Evolutionary conservation across 208 protist species (phyloP).

Genomic region (Leishmania lainsoni): DNA sequence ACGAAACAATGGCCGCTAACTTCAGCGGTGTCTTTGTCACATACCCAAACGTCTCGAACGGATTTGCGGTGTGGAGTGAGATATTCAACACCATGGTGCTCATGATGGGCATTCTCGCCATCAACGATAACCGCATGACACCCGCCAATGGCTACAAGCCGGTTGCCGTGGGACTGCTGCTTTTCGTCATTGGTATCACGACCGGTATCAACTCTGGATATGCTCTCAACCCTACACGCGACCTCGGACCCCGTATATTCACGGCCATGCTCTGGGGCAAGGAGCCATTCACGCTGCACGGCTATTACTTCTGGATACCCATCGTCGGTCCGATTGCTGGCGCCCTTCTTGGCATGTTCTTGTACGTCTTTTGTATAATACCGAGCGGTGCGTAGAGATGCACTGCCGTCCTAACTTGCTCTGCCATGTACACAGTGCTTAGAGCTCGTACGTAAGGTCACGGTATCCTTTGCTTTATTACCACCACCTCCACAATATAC

Average conservation of each 20-base stretch:
- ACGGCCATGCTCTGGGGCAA: slow-evolving; percentile 39
- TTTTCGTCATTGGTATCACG: slow-evolving; percentile 47
- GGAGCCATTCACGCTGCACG: slow-evolving; percentile 39
- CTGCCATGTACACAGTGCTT: background rate
- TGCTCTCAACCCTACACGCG: slow-evolving; percentile 56
- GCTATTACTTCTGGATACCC: slow-evolving; percentile 59
- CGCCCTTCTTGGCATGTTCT: slow-evolving; percentile 38
- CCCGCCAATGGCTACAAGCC: slow-evolving; percentile 47
- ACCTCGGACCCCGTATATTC: slow-evolving; percentile 47
- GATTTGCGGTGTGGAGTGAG: slow-evolving; percentile 40
- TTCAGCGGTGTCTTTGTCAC: slow-evolving; percentile 52
- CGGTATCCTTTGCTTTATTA: background rate
- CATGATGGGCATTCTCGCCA: slow-evolving; percentile 49
- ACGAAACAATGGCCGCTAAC: slow-evolving; percentile 31
- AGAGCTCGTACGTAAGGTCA: background rate
- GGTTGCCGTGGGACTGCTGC: slow-evolving; percentile 42
- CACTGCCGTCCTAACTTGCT: background rate
- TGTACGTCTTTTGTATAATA: slow-evolving; percentile 50
- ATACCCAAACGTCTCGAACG: slow-evolving; percentile 41
- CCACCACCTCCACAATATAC: background rate
- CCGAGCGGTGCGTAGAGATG: slow-evolving; percentile 1
- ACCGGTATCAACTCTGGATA: slow-evolving; percentile 46
- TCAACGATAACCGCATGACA: slow-evolving; percentile 45
- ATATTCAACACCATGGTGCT: slow-evolving; percentile 47
- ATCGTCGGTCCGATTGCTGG: slow-evolving; percentile 38